Base-by-base conservation (phyloP, 2,329 filamentous ascomycete genomes). In the Fusarium armeniacum region DNA sequence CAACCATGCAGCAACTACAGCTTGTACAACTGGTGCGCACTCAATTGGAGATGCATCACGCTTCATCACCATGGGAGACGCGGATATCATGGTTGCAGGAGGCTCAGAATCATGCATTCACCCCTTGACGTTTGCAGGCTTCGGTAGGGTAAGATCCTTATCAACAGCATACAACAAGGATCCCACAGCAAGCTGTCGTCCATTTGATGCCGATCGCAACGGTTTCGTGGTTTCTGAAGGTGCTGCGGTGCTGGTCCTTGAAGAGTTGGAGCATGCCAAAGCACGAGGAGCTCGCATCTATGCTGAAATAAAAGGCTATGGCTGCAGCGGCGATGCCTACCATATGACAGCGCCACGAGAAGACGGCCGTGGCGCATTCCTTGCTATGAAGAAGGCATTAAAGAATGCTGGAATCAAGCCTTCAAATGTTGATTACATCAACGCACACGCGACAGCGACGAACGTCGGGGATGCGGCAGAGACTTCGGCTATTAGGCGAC, bases 191-290 rank as follows among this genome's bases (percentile, higher is more conserved):
- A 89, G 94, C 51, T 97, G 94, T 32, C 86, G 96, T 12, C 96
- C 96, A 0, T 99, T 99, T 75, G 96, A 99, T 80, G 84, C 83
- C 45, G 85, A 87, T 46, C 87, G 96, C 49, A 86, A 87, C 57
- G 96, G 96, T 0, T 99, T 99, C 74, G 95, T 99, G 18, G 93
- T 99, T 33, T 90, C 93, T 1, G 96, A 99, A 80, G 96, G 96
- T 2, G 93, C 96, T 6, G 95, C 93, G 12, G 91, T 98, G 3
- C 82, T 97, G 30, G 82, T 99, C 4, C 85, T 99, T 2, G 96
- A 99, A 84, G 94, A 97, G 78, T 81, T 97, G 7, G 91, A 95
- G 74, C 96, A 98, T 77, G 96, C 96, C 18, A 92, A 88, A 77
- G 84, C 88, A 9, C 86, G 96, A 56, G 91, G 91, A 9, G 94